These are phyloP conservation scores for Aspergillus pseudonomiae DNA, from an alignment of 2,329 filamentous ascomycete species.

Conservation along the genomic window DNA sequence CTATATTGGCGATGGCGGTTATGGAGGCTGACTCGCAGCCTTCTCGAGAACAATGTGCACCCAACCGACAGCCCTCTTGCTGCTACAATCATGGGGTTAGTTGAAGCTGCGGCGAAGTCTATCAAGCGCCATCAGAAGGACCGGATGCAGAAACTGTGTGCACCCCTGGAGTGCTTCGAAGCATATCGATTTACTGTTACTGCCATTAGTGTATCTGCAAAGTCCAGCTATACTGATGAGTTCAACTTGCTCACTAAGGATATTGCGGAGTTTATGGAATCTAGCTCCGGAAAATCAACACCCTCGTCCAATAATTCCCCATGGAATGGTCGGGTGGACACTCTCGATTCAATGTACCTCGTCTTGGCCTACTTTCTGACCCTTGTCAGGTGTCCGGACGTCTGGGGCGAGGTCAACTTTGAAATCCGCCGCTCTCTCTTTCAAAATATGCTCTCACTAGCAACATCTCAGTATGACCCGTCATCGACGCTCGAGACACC, in stretches of 20 bases:
- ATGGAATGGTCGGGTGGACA: slow-evolving; percentile 44
- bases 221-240: slow-evolving; percentile 25
- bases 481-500: slow-evolving; percentile 30
- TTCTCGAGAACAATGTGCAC: slow-evolving; percentile 35
- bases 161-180: slow-evolving; percentile 41
- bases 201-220: slow-evolving; percentile 26
- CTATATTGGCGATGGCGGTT: slow-evolving; percentile 46
- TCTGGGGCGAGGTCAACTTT: slow-evolving; percentile 33
- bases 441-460: slow-evolving; percentile 35
- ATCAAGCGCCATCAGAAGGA: slow-evolving; percentile 36
- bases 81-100: slow-evolving; percentile 25
- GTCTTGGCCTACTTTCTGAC: slow-evolving; percentile 39
- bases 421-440: slow-evolving; percentile 38
- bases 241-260: slow-evolving; percentile 31
- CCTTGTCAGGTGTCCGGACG: slow-evolving; percentile 34
- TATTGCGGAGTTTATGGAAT: slow-evolving; percentile 28
- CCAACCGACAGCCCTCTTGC: slow-evolving; percentile 24
- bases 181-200: slow-evolving; percentile 39
- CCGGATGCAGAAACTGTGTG: slow-evolving; percentile 24
- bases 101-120: slow-evolving; percentile 31
- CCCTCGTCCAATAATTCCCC: slow-evolving; percentile 28
- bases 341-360: slow-evolving; percentile 34
- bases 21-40: slow-evolving; percentile 41
- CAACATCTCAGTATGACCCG: slow-evolving; percentile 32
- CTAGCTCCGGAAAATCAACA: slow-evolving; percentile 28